Conservation (phyloP, 2,329 filamentous ascomycete genomes). For the Colletotrichum horii region DNA sequence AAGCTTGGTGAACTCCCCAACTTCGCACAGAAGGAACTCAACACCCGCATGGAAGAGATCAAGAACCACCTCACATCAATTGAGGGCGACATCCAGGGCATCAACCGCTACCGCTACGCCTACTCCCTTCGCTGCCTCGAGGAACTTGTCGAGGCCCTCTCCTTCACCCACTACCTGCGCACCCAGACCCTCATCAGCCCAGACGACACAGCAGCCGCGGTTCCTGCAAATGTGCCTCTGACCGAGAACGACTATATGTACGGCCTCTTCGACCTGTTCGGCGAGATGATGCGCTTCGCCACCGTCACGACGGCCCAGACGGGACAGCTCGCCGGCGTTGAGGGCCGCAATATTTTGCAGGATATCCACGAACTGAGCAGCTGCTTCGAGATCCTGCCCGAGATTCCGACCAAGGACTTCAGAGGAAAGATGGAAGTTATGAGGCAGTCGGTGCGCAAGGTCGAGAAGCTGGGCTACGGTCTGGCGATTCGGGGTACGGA, state of each 20-base stretch:
- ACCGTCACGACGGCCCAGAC: constrained; percentile 85
- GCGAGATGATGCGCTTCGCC: constrained; percentile 96
- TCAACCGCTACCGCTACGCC: constrained; percentile 85
- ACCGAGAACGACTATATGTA: constrained; percentile 87
- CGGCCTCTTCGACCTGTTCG: constrained; percentile 91
- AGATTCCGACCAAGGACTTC: constrained; percentile 61
- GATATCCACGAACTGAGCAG: constrained; percentile 83
- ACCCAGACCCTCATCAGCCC: constrained; percentile 76
- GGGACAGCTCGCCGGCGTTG: constrained; percentile 53
- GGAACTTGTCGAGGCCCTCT: constrained; percentile 91
- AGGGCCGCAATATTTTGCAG: constrained; percentile 67
- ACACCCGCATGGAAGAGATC: constrained; percentile 74
- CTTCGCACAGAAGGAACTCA: constrained; percentile 70
- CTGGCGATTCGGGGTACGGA: constrained; percentile 87
- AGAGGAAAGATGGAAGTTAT: constrained; percentile 86
- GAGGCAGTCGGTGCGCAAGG: constrained; percentile 88
- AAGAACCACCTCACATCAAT: constrained; percentile 70
- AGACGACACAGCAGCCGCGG: constrained; percentile 58
- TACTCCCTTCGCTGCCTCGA: constrained; percentile 85
- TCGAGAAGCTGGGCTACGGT: constrained; percentile 89
- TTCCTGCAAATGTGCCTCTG: constrained; percentile 63
- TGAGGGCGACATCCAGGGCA: constrained; percentile 73
- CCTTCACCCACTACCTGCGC: constrained; percentile 86
- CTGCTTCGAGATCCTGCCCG: constrained; percentile 76
- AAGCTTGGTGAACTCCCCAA: constrained; percentile 19